A percentile compares a stretch with the other conserved stretches of the same genome.
These are phyloP conservation scores for Candida tibetensis DNA, from an alignment of 805 yeast species.

Conservation along the genomic window DNA sequence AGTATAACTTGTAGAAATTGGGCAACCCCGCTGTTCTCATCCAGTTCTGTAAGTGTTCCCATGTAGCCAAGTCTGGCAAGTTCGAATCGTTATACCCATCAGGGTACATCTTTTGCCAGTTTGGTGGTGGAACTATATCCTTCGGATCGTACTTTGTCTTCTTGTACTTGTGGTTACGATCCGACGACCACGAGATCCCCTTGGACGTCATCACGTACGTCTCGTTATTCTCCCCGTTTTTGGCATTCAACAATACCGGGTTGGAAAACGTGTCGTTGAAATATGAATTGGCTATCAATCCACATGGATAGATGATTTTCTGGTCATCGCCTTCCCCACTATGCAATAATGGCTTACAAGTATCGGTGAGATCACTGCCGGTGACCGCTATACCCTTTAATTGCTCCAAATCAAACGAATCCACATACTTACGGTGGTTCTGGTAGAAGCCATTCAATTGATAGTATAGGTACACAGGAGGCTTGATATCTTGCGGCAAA, in stretches of 20 bases:
- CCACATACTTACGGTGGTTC: conserved; percentile 92
- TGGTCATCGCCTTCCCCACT: conserved; percentile 38
- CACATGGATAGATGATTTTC: conserved; percentile 79
- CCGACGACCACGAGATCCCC: conserved; percentile 85
- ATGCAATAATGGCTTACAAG: conserved; percentile 39
- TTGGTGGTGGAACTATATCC: conserved; percentile 90
- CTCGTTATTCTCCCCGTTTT: conserved; percentile 41
- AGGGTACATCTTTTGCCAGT: conserved; percentile 79
- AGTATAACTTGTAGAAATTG: conserved; percentile 77
- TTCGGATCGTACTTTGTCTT: conserved; percentile 63
- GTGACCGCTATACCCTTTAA: conserved; percentile 71
- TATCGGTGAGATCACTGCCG: conserved; percentile 43
- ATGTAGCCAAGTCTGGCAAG: conserved; percentile 67
- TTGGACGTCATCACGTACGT: conserved; percentile 44
- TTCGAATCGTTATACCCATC: conserved; percentile 84
- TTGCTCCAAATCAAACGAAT: conserved; percentile 77
- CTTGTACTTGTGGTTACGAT: conserved; percentile 62
- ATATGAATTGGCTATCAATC: conserved; percentile 86
- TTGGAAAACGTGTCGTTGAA: conserved; percentile 82
- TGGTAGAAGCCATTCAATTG: conserved; percentile 87
- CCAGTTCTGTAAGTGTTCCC: conserved; percentile 95
- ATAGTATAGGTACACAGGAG: conserved; percentile 77
- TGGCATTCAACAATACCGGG: conserved; percentile 46
- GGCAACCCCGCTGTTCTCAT: conserved; percentile 97
- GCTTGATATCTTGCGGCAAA: conserved; percentile 65